Percentiles rank a stretch among this genome's conserved stretches.
Conservation (phyloP, 2,329 filamentous ascomycete species). For the Delphinella strobiligena region DNA sequence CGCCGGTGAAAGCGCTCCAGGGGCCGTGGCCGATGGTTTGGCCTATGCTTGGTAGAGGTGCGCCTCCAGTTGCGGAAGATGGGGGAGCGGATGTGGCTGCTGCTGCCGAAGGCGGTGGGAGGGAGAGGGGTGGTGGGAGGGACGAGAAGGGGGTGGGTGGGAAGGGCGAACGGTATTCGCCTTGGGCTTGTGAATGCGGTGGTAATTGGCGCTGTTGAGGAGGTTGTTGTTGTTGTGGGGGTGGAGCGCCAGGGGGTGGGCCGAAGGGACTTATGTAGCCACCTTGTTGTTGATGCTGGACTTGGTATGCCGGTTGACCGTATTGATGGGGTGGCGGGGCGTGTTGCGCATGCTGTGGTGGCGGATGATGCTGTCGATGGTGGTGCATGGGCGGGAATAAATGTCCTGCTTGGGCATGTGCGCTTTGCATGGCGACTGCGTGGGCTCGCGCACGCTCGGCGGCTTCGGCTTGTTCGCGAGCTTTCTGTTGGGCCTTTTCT, state of each 20-base stretch:
- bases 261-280: background rate
- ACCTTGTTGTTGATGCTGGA: background rate
- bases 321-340: conserved; percentile 2
- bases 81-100: background rate
- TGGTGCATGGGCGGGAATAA: background rate
- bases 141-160: too few species aligned
- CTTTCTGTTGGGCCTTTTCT: conserved; percentile 4
- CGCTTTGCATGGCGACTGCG: conserved; percentile 3
- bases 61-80: background rate
- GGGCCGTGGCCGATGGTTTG: background rate
- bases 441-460: conserved; percentile 4
- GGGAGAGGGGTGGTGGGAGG: too few species aligned
- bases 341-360: conserved; percentile 2
- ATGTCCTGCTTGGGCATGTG: background rate
- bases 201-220: background rate
- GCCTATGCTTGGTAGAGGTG: background rate
- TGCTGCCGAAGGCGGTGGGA: background rate
- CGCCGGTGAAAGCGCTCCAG: too few species aligned
- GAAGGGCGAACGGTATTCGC: background rate
- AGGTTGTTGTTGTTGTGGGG: conserved; percentile 1
- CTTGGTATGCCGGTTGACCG: background rate
- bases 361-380: background rate
- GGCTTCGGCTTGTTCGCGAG: background rate
- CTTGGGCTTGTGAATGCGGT: too few species aligned
- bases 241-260: conserved; percentile 1